Evolutionary conservation across 805 yeast species (phyloP).

Genomic region (Debaryomyces hansenii): DNA sequence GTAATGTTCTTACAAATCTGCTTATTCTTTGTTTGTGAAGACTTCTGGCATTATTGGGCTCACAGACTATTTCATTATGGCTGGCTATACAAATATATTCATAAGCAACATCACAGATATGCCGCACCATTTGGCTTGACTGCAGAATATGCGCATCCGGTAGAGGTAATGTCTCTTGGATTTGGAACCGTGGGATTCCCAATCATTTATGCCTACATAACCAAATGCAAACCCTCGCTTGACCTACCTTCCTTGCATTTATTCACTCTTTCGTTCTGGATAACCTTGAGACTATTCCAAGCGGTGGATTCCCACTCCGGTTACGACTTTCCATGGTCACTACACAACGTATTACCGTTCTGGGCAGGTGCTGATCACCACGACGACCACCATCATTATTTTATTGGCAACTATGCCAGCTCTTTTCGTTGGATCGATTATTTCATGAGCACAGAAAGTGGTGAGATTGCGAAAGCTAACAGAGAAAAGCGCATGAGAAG

Average conservation of each 20-base stretch:
- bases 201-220: conserved; percentile 72
- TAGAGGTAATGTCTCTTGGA: conserved; percentile 87
- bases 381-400: conserved; percentile 95
- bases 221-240: conserved; percentile 44
- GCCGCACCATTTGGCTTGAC: conserved; percentile 98
- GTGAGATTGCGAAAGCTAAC: conserved; percentile 71
- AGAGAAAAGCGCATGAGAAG: conserved; percentile 66
- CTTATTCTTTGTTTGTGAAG: conserved; percentile 83
- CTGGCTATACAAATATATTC: conserved; percentile 85
- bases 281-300: conserved; percentile 83
- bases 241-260: conserved; percentile 58
- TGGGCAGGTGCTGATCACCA: conserved; percentile 99
- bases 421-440: conserved; percentile 97
- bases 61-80: conserved; percentile 91
- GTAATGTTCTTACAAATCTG: conserved; percentile 66
- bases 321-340: conserved; percentile 95
- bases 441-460: conserved; percentile 85
- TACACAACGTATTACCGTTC: conserved; percentile 87
- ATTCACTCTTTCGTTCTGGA: conserved; percentile 89
- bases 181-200: conserved; percentile 97
- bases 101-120: conserved; percentile 96
- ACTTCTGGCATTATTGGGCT: conserved; percentile 95
- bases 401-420: conserved; percentile 93
- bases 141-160: conserved; percentile 97
- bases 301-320: conserved; percentile 98